Base-by-base conservation (phyloP, 2,329 filamentous ascomycete genomes). In the Clarireedia paspali region DNA sequence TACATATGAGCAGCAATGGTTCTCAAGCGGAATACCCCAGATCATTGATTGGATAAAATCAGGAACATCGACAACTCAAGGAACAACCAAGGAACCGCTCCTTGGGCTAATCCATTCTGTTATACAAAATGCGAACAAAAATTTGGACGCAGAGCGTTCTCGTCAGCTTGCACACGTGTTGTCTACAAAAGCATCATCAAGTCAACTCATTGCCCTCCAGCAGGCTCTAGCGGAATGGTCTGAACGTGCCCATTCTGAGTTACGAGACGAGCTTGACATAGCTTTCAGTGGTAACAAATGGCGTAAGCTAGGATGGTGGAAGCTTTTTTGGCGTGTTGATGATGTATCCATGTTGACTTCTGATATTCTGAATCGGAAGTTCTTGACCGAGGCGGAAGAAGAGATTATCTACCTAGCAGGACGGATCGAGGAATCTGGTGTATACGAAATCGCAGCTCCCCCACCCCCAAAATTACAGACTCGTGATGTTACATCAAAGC, bases 321-420 rank as follows among this genome's bases (percentile, higher is more conserved):
- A 95, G 70, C 79, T 97, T 0, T 91, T 96, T 68, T 96, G 91
- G 91, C 84, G 90, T 20, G 91, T 94, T 24, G 92, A 97, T 67
- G 92, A 96, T 65, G 89, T 96, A 10, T 83, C 84, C 2, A 87
- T 92, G 79, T 84, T 96, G 54, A 85, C 88, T 2, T 82, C 84
- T 1, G 88, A 94, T 63, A 86, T 96, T 58, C 75, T 96, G 3
- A 80, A 82, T 58, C 84, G 85, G 60, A 78, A 81, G 6, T 97
- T 95, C 75, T 78, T 99, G 3, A 81, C 84, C 0, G 80, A 80
- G 3, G 86, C 91, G 0, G 91, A 96, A 70, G 85, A 85, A 63
- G 85, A 84, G 54, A 80, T 90, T n/a, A 85, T 96, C 47, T 95
- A 87, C 71, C 79, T 96, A 2, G 82, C 88, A 6, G 92, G 92